phyloP scores from a whole-genome alignment of 2,329 filamentous ascomycete genomes.

The Macrophomina phaseolina region DNA sequence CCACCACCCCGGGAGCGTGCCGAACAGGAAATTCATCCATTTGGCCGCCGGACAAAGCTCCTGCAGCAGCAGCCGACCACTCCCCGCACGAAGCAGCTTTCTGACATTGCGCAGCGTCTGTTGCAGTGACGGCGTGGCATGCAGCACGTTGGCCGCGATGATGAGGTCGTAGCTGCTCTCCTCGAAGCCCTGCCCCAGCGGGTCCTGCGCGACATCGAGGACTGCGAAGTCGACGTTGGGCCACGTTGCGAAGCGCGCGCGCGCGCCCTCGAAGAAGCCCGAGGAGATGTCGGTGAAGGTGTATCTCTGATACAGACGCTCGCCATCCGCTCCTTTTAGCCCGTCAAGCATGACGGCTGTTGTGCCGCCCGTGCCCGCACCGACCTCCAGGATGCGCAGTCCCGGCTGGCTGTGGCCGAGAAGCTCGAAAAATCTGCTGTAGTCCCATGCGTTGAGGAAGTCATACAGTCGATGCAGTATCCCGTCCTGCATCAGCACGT shows the following conservation, averaged over 20 bases:
- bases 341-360: not conserved
- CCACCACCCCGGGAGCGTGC: not conserved
- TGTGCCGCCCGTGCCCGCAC: not conserved
- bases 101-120: slow-evolving; percentile 29
- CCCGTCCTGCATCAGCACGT: not conserved
- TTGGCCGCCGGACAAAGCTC: not conserved
- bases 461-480: not conserved
- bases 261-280: slow-evolving; percentile 29
- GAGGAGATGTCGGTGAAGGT: slow-evolving; percentile 34
- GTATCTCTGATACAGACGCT: not conserved
- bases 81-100: slow-evolving; percentile 39
- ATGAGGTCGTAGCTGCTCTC: slow-evolving; percentile 14
- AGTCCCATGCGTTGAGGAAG: not conserved
- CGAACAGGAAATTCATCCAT: not conserved
- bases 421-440: not conserved
- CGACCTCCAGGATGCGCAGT: no score
- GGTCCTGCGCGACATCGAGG: slow-evolving; percentile 22
- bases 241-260: not conserved
- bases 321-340: not conserved
- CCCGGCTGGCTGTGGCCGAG: not conserved
- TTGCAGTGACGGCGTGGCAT: slow-evolving; percentile 25
- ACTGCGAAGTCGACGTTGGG: not conserved
- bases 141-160: slow-evolving; percentile 26
- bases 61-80: slow-evolving; percentile 50
- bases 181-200: slow-evolving; percentile 17